These are phyloP conservation scores for Jatropha multifida DNA, from an alignment of 441 rosid species.

Conservation along the genomic window DNA sequence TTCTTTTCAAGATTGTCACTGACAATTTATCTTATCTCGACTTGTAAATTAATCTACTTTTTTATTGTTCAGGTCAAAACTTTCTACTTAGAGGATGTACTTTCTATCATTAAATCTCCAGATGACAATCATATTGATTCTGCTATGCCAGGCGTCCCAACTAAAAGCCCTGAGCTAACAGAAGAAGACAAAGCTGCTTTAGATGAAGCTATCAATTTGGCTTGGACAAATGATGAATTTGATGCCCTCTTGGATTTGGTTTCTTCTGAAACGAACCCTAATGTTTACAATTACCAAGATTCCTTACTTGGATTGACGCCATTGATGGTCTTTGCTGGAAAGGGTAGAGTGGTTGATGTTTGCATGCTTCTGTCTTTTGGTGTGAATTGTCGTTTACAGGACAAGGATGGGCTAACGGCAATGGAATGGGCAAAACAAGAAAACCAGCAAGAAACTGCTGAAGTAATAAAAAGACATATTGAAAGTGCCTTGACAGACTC, in stretches of 20 bases:
- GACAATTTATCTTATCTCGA: neutral
- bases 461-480: constrained; percentile 51
- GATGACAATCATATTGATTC: constrained; percentile 62
- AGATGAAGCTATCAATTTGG: constrained; percentile 84
- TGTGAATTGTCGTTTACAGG: constrained; percentile 59
- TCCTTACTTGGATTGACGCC: constrained; percentile 69
- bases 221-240: constrained; percentile 85
- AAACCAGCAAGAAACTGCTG: constrained; percentile 69
- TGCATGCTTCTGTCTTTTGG: constrained; percentile 86
- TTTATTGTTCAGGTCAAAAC: constrained; percentile 62
- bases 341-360: constrained; percentile 82
- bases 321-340: constrained; percentile 88
- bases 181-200: constrained; percentile 71
- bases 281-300: constrained; percentile 74
- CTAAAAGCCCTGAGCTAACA: constrained; percentile 45
- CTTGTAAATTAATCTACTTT: constrained; percentile 22
- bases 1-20: constrained; percentile 20
- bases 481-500: constrained; percentile 35
- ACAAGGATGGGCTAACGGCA: constrained; percentile 69
- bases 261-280: constrained; percentile 54
- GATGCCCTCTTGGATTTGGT: constrained; percentile 76
- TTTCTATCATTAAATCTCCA: constrained; percentile 60
- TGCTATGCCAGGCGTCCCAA: constrained; percentile 31
- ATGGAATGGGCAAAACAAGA: constrained; percentile 65
- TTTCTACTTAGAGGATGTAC: constrained; percentile 81